Percentiles rank a stretch among this genome's conserved stretches.
Evolutionary conservation across 2,329 filamentous ascomycete species (phyloP).

Genomic region (Phialemonium atrogriseum): DNA sequence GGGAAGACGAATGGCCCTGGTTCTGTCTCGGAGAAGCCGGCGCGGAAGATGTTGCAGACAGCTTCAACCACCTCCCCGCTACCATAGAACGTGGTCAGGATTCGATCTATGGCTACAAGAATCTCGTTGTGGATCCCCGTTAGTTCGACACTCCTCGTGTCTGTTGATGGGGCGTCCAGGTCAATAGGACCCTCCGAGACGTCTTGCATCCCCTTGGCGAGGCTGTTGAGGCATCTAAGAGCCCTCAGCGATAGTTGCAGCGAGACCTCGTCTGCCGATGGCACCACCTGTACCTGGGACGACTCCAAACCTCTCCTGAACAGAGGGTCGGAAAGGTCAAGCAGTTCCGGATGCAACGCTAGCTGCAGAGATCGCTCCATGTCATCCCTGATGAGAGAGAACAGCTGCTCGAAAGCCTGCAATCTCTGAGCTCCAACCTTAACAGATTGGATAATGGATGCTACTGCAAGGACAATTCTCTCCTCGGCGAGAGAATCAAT

Average conservation of each 20-base stretch:
- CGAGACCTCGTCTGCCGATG: slow-evolving; percentile 31
- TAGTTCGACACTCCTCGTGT: slow-evolving; percentile 14
- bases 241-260: slow-evolving; percentile 44
- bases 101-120: slow-evolving; percentile 35
- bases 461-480: slow-evolving; percentile 64
- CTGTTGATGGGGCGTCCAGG: slow-evolving; percentile 38
- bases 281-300: slow-evolving; percentile 11
- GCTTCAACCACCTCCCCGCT: slow-evolving; percentile 63
- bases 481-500: slow-evolving; percentile 65
- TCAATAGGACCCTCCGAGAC: slow-evolving; percentile 60
- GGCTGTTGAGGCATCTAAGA: slow-evolving; percentile 59
- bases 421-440: slow-evolving; percentile 47
- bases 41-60: slow-evolving; percentile 62
- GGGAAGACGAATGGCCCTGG: slow-evolving; percentile 73
- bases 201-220: slow-evolving; percentile 65
- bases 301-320: slow-evolving; percentile 13
- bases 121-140: slow-evolving; percentile 35
- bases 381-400: slow-evolving; percentile 55
- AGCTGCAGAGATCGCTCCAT: slow-evolving; percentile 35
- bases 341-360: slow-evolving; percentile 18
- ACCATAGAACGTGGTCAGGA: slow-evolving; percentile 43
- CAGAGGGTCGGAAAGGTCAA: slow-evolving; percentile 14
- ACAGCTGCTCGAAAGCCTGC: slow-evolving; percentile 45
- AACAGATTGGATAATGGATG: slow-evolving; percentile 67
- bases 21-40: slow-evolving; percentile 66